phyloP scores from a whole-genome alignment of 148 eudicot species.

The Rhododendron vialii region DNA sequence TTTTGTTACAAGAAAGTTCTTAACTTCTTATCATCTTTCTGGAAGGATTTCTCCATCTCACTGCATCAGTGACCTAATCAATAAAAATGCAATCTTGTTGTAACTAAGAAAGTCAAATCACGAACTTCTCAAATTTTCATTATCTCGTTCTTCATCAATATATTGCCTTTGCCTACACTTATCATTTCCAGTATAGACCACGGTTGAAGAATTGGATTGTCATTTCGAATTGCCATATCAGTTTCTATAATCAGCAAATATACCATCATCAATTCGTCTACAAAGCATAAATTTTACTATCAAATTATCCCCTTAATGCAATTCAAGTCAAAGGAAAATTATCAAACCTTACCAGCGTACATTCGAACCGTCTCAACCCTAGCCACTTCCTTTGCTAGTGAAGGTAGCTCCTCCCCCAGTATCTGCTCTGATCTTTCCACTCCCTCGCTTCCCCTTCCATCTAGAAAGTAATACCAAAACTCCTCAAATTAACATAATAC shows the following conservation, averaged over 20 bases:
- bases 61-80: background rate
- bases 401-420: conserved; percentile 69
- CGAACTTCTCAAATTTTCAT: background rate
- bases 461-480: conserved; percentile 17
- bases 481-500: background rate
- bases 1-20: background rate
- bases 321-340: conserved; percentile 1
- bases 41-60: background rate
- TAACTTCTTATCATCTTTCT: background rate
- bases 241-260: background rate
- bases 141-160: background rate
- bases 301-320: background rate
- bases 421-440: conserved; percentile 34
- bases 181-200: background rate
- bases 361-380: conserved; percentile 77
- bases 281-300: background rate
- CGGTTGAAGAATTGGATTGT: background rate
- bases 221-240: background rate
- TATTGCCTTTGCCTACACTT: too few species aligned
- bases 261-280: background rate
- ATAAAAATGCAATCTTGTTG: background rate
- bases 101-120: background rate
- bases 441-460: conserved; percentile 29
- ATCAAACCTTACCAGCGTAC: conserved; percentile 63
- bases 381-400: conserved; percentile 91